phyloP scores from a whole-genome alignment of 768 basidiomycete species.

The Lactifluus volemus region DNA sequence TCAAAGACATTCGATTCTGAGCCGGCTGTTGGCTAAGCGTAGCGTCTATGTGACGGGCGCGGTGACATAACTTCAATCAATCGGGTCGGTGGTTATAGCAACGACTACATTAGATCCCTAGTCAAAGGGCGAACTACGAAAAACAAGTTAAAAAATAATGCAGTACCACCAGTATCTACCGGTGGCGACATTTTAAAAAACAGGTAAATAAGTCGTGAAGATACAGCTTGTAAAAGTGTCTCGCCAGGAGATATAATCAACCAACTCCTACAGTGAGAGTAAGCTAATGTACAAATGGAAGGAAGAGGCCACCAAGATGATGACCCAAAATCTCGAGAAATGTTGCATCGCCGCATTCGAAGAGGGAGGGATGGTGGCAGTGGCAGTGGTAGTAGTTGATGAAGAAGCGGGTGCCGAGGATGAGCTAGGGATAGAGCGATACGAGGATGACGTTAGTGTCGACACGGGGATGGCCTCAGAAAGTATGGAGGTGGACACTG shows the following conservation, averaged over 20 bases:
- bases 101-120: too few relatives aligned
- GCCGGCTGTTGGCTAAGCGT: too few relatives aligned
- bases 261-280: not conserved
- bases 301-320: not conserved
- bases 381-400: not conserved
- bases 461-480: not conserved
- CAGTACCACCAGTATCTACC: too few relatives aligned
- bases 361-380: not conserved
- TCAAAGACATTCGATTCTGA: slow-evolving; percentile 1
- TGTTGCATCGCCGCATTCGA: not conserved
- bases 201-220: not conserved
- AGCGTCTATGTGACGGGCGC: not conserved
- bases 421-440: not conserved
- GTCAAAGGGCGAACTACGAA: too few relatives aligned
- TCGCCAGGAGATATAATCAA: not conserved
- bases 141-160: too few relatives aligned
- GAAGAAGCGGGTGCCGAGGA: not conserved
- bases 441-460: not conserved
- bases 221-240: not conserved
- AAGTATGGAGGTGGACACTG: slow-evolving; percentile 3
- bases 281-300: not conserved
- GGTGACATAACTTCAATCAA: not conserved
- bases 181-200: too few relatives aligned
- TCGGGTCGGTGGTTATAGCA: too few relatives aligned
- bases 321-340: not conserved